Conservation (phyloP, 2,329 filamentous ascomycete genomes). For the Pleoardoris graminearum region DNA sequence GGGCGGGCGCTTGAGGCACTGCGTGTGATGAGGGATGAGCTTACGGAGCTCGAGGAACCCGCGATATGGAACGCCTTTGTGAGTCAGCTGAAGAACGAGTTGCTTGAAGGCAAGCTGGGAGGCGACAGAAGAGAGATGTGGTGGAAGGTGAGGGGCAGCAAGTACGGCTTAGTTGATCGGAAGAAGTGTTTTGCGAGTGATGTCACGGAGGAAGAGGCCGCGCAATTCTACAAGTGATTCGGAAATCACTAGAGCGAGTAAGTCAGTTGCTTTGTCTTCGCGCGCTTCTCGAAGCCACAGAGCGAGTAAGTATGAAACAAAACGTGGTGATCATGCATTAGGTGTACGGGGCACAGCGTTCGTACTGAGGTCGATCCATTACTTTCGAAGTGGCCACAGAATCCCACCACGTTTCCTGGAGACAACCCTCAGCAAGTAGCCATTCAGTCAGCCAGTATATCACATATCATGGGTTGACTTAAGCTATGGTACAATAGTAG, state of each 20-base stretch:
- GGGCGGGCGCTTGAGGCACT: conserved; percentile 74
- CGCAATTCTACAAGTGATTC: conserved; percentile 33
- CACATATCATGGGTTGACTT: too few species aligned
- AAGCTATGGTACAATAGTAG: too few species aligned
- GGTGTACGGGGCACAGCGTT: too few species aligned
- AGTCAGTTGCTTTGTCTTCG: not conserved
- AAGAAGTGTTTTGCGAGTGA: conserved; percentile 65
- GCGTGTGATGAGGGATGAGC: conserved; percentile 75
- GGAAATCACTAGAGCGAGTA: not conserved
- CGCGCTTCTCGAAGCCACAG: too few species aligned
- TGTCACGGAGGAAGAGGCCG: conserved; percentile 72
- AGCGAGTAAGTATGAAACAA: too few species aligned
- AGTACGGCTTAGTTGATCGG: conserved; percentile 73
- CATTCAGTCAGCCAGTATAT: too few species aligned
- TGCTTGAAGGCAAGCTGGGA: conserved; percentile 70
- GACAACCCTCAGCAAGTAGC: too few species aligned
- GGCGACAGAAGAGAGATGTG: conserved; percentile 83
- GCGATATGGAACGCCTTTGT: conserved; percentile 76
- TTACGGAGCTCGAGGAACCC: conserved; percentile 75
- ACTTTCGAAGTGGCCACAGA: too few species aligned
- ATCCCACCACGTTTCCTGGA: too few species aligned
- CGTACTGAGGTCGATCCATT: too few species aligned
- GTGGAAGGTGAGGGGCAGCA: conserved; percentile 69
- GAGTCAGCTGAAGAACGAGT: conserved; percentile 68
- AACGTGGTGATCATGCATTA: not conserved